Base-by-base conservation (phyloP, 1,139 yeast genomes). In the Arxiozyma slooffiae region DNA sequence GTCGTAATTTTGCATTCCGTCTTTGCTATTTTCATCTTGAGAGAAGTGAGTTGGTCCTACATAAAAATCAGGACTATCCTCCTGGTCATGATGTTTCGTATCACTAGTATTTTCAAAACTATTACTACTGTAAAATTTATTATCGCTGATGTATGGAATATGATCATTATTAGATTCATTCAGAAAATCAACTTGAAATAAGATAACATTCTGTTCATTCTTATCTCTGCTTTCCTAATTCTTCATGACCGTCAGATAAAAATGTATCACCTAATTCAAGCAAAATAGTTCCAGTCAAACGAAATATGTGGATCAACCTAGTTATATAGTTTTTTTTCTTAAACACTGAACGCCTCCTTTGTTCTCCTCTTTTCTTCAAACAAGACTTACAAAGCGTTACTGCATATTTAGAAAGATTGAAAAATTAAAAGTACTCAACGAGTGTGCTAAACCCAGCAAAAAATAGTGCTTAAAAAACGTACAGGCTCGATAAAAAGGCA, bases 131-230 rank as follows among this genome's bases (percentile, higher is more conserved):
- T 41, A n/a, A 7, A 14, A 11, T 4, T 22, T 23, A 23, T 20
- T 20, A 21, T 47, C 46, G 8, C 44, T 41, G 40, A 50, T 56
- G 30, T 56, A 30, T 11, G 36, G n/a, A 30, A 16, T 30, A 30
- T 42, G 16, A 18, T 26, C 21, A 17, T 42, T n/a, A 16, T 42
- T 21, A 20, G 23, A 30, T 21, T 42, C 45, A 34, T 26, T 57
- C 14, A 62, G 46, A 43, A 66, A 55, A 47, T 66, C 68, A 17
- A 66, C 57, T 47, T 66, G 68, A 45, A 66, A 66, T 17, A 66
- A 48, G 6, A 67, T 62, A 44, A 60, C 61, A 11, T 57, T 42
- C 43, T 36, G 48, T 6, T n/a, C 22, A 7, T 40, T 22, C 7
- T 22, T 38, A 17, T 26, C 34, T 8, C 17, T 38, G 11, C 38